phyloP scores from a whole-genome alignment of 805 yeast species.

The Lipomyces orientalis region DNA sequence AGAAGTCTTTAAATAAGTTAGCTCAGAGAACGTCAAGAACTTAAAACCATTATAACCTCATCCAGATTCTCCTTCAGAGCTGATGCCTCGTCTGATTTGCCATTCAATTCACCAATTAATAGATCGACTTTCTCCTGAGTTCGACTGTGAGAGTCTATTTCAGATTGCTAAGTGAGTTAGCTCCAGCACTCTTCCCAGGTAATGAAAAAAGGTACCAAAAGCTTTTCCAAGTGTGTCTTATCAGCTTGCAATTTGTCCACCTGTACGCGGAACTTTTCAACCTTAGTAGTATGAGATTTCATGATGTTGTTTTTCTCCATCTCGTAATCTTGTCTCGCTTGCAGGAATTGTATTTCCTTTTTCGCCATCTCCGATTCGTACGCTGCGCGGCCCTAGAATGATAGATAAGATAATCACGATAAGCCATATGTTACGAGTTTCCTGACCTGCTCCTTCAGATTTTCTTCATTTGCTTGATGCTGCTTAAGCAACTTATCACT shows the following conservation, averaged over 20 bases:
- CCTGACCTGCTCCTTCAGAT: not conserved
- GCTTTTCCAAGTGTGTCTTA: not conserved
- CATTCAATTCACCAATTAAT: not conserved
- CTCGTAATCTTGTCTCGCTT: slow-evolving; percentile 1
- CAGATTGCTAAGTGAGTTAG: not conserved
- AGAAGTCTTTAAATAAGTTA: slow-evolving; percentile 1
- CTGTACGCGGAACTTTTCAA: slow-evolving; percentile 6
- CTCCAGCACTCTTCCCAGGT: not conserved
- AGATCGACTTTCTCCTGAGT: not conserved
- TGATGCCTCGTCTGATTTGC: not conserved
- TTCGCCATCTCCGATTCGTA: slow-evolving; percentile 7
- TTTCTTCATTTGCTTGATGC: not conserved
- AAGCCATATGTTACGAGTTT: not conserved
- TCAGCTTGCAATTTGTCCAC: not conserved
- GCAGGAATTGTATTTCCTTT: not conserved
- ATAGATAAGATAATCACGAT: not conserved
- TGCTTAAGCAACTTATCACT: not conserved
- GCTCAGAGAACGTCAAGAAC: not conserved
- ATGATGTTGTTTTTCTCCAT: slow-evolving; percentile 6
- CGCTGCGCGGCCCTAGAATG: not conserved
- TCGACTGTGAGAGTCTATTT: slow-evolving; percentile 1
- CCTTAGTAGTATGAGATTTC: not conserved
- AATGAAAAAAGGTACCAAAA: not conserved
- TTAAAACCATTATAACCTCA: not conserved
- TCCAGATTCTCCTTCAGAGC: not conserved